phyloP scores from a whole-genome alignment of 306 rosid species.

The Myrica gale region DNA sequence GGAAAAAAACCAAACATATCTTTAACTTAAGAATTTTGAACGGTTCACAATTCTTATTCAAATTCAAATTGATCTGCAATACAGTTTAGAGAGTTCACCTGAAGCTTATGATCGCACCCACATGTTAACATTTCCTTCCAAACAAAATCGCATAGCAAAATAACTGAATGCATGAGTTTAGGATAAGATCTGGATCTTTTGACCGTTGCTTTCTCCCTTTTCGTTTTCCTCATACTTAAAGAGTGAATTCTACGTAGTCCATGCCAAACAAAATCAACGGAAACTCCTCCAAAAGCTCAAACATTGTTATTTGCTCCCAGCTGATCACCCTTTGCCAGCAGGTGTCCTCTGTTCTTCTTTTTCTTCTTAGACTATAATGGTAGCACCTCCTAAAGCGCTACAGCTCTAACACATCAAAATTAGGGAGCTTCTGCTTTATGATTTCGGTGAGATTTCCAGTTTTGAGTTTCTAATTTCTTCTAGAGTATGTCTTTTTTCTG shows the following conservation, averaged over 20 bases:
- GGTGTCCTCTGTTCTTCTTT: background rate
- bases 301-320: background rate
- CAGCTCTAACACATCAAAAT: background rate
- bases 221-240: background rate
- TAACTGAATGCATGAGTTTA: slow-evolving; percentile 15
- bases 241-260: background rate
- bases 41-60: too few relatives aligned
- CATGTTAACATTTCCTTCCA: too few relatives aligned
- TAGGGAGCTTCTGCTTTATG: background rate
- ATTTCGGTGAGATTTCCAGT: too few relatives aligned
- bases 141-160: slow-evolving; percentile 2
- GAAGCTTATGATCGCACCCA: too few relatives aligned
- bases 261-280: background rate
- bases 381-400: background rate
- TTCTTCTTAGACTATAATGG: background rate
- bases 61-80: too few relatives aligned
- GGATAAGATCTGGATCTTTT: slow-evolving; percentile 10
- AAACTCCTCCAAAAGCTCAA: background rate
- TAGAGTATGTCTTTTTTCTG: too few relatives aligned
- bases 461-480: too few relatives aligned
- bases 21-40: too few relatives aligned
- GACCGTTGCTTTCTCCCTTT: slow-evolving; percentile 7
- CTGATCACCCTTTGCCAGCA: background rate
- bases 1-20: too few relatives aligned
- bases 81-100: too few relatives aligned